Evolutionary conservation across 768 basidiomycete genomes (phyloP).

Genomic region (Phylloporus sp.): DNA sequence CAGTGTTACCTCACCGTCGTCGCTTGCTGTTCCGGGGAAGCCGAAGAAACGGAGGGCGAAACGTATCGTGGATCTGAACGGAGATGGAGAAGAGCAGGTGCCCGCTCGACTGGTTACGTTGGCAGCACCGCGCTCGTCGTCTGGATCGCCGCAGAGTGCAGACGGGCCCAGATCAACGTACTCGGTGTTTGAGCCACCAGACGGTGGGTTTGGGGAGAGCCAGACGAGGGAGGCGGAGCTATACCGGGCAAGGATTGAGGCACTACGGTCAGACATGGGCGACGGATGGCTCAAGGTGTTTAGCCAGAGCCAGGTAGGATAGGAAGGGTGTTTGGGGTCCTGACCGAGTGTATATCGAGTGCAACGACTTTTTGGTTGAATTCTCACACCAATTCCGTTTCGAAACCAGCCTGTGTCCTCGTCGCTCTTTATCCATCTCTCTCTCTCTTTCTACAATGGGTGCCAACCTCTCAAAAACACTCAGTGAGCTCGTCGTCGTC

Average conservation of each 20-base stretch:
- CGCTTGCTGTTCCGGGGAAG: conserved; percentile 43
- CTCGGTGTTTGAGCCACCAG: conserved; percentile 56
- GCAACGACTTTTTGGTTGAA: conserved; percentile 12
- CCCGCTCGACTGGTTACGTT: conserved; percentile 19
- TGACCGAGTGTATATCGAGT: conserved; percentile 7
- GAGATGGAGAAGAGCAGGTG: conserved; percentile 31
- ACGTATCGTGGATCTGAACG: conserved; percentile 77
- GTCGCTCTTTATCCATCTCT: conserved; percentile 66
- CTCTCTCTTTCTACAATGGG: conserved; percentile 52
- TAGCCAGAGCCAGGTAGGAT: conserved; percentile 58
- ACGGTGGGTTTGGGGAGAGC: conserved; percentile 4
- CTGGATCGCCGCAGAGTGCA: conserved; percentile 18
- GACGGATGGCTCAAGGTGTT: conserved; percentile 87
- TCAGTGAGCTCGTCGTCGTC: conserved; percentile 37
- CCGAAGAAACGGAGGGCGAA: conserved; percentile 59
- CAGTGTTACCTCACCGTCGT: conserved; percentile 34
- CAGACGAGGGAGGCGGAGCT: conserved; percentile 58
- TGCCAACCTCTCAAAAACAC: conserved; percentile 81
- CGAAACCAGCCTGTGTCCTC: conserved; percentile 25
- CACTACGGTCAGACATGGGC: conserved; percentile 81
- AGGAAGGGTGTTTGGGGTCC: conserved; percentile 30
- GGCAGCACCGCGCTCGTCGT: conserved; percentile 6
- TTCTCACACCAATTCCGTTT: conserved; percentile 21
- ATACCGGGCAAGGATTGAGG: conserved; percentile 76
- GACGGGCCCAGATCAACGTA: conserved; percentile 12